Evolutionary conservation across 2,329 filamentous ascomycete genomes (phyloP).

Genomic region (Dothistroma pini): DNA sequence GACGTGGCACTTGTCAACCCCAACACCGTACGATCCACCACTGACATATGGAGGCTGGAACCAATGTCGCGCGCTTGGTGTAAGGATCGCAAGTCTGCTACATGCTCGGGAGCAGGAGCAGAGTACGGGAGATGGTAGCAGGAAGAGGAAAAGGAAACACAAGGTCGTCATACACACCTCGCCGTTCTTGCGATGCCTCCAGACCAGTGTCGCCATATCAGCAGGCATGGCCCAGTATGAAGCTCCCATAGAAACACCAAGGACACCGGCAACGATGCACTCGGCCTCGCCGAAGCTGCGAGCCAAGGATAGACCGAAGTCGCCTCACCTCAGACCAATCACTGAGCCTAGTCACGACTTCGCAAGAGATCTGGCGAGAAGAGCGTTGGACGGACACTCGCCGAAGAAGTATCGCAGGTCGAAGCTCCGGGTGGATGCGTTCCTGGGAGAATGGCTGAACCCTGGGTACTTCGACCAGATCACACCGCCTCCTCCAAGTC

Average conservation of each 20-base stretch:
- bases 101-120: conserved; percentile 48
- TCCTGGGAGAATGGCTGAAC: conserved; percentile 91
- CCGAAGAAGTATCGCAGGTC: conserved; percentile 47
- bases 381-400: conserved; percentile 29
- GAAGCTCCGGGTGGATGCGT: conserved; percentile 79
- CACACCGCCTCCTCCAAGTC: conserved; percentile 78
- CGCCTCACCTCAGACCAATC: conserved; percentile 33
- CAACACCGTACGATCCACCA: conserved; percentile 92
- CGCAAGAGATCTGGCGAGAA: conserved; percentile 35
- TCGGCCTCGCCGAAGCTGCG: conserved; percentile 34
- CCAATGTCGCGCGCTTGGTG: conserved; percentile 76
- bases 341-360: conserved; percentile 39
- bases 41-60: conserved; percentile 92
- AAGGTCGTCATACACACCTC: conserved; percentile 86
- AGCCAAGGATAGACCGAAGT: conserved; percentile 25
- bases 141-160: conserved; percentile 55
- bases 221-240: conserved; percentile 73
- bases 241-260: conserved; percentile 33
- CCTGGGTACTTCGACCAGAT: conserved; percentile 93
- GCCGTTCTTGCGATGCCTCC: conserved; percentile 89
- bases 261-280: conserved; percentile 30
- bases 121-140: conserved; percentile 28
- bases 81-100: conserved; percentile 74
- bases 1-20: conserved; percentile 88
- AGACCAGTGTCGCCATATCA: conserved; percentile 84